Conservation (phyloP, 352 stramenopile species). For the Plasmopara viticola region DNA sequence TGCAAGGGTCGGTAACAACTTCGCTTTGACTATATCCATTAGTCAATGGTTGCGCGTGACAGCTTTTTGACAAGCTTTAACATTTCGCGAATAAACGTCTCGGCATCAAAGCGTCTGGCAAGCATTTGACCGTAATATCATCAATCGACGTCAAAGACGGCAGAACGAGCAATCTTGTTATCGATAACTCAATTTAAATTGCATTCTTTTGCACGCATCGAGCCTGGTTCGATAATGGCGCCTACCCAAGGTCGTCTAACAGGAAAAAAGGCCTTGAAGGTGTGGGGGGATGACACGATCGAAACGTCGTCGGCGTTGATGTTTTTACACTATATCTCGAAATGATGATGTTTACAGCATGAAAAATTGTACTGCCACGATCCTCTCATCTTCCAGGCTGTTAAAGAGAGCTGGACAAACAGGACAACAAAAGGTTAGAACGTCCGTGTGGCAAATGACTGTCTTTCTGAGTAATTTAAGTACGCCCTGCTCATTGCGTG, state of each 20-base stretch:
- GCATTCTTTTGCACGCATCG: conserved; percentile 97
- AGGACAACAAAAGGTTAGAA: no score
- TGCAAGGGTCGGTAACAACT: conserved; percentile 94
- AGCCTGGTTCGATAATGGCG: conserved; percentile 95
- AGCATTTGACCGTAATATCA: conserved; percentile 99
- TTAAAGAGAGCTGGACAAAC: no score
- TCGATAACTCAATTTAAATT: conserved; percentile 99
- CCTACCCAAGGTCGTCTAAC: conserved; percentile 37
- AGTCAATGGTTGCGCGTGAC: conserved; percentile 92
- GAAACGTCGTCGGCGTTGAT: no score
- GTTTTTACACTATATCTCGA: no score
- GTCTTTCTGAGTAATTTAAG: no score
- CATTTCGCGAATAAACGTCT: conserved; percentile 80
- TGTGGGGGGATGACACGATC: no score
- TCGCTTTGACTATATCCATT: conserved; percentile 97
- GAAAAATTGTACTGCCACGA: no score
- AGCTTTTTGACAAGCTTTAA: conserved; percentile 89
- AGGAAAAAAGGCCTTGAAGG: no score
- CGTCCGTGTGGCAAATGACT: no score
- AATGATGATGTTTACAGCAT: no score
- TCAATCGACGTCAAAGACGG: conserved; percentile 97
- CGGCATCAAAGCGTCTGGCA: conserved; percentile 88
- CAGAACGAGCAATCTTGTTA: conserved; percentile 96
- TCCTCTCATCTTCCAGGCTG: no score
- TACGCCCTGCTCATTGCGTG: no score